Base-by-base conservation (phyloP, 805 yeast genomes). In the Cyberlindnera petersonii region DNA sequence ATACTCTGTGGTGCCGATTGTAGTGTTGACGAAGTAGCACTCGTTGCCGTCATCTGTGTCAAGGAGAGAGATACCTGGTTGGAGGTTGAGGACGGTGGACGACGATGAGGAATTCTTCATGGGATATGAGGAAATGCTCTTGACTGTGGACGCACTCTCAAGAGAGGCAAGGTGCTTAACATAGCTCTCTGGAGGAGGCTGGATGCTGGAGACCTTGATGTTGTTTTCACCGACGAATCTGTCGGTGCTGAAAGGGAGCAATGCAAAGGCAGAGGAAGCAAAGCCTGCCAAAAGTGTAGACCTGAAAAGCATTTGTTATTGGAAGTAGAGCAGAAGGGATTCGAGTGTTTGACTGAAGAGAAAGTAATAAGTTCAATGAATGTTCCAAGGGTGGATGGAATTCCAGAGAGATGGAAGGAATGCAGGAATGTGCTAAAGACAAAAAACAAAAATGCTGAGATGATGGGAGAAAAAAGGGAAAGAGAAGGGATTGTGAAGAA, bases 1-100 rank as follows among this genome's bases (percentile, higher is more conserved):
- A 48, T 69, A 76, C 23, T 61, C 60, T n/a, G 55, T 53, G n/a
- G 63, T 49, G 17, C 62, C 67, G 26, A 70, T 58, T 11, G 66
- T 65, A 22, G 68, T 60, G 44, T 69, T 61, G 35, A 66, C 59
- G 31, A 51, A 66, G 39, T 59, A 69, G n/a, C 72, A 65, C 38
- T 62, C 60, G 26, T 48, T 50, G 40, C 55, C 49, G 9, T 14
- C 38, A 33, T 58, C 63, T 1, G 63, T 55, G 23, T 53, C 41
- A 6, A 58, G 41, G 2, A 52, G 26, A 0, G 63, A 52, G 24
- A 58, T 49, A 2, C 63, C 63, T 7, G 63, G 61, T 9, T 37
- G 39, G 26, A 58, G 22, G 31, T 56, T 50, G 21, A 58, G 37
- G 7, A 54, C 44, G 5, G 53, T 34, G n/a, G 50, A 24, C 8